Base-by-base conservation (phyloP, 2,329 filamentous ascomycete species). In the Byssoonygena ceratinophila region DNA sequence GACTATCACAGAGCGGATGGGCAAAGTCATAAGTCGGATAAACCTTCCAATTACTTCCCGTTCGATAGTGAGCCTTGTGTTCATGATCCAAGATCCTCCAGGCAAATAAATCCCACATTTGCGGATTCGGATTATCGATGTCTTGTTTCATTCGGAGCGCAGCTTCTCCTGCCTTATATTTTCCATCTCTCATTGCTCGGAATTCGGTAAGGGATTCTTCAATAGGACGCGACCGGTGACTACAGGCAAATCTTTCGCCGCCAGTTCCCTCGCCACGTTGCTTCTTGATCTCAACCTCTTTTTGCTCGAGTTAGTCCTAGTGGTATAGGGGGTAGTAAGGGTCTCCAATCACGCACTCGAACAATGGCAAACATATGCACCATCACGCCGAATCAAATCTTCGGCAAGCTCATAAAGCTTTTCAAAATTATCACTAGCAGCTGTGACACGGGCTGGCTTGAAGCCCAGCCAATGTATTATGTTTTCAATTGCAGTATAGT, bases 21-120 rank as follows among this genome's bases (percentile, higher is more conserved):
- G 85, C 85, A 66, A 94, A 94, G 67, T 95, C 90, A 64, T 96
- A 96, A 0, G 91, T 94, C 0, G 92, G 92, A 66, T 95, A 96
- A 57, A 96, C 94, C 68, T 82, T 84, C 89, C 90, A 97, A 64
- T 84, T 82, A 58, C 79, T 74, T 27, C 86, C 87, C 0, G 90
- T 94, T 32, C 87, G 80, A 68, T 87, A 82, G 66, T 94, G 88
- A 40, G 74, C 74, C 60, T 57, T 65, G 65, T 47, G 59, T 55
- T 59, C 64, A 63, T 52, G 51, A 16, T 63, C 55, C 62, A 88
- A 77, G 52, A 97, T 83, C 55, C 91, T 82, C 69, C 95, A 97
- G 14, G 91, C 91, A 1, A 87, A 86, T 51, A 95, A 72, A 74
- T 97, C 91, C 91, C 91, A 96, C 86, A 95, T 90, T 69, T 94